phyloP scores from a whole-genome alignment of 192 early-diverging fungal species.

The Dissophora ornata region DNA sequence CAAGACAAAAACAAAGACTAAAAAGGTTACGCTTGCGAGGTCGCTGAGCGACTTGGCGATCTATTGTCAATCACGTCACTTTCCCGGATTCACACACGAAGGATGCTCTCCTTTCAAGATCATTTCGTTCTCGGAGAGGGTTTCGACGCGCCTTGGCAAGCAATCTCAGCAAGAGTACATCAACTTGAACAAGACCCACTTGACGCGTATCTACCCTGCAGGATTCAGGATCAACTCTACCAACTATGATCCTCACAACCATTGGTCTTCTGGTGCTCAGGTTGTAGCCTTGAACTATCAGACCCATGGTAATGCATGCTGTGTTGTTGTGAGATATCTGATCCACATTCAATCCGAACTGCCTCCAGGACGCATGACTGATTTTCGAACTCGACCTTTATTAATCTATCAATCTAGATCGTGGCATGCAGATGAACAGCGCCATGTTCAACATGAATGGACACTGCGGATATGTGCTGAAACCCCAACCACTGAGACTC shows the following conservation, averaged over 20 bases:
- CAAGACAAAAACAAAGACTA: conserved; percentile 43
- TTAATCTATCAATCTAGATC: conserved; percentile 53
- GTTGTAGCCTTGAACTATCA: conserved; percentile 94
- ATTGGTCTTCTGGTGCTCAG: conserved; percentile 86
- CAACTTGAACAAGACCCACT: conserved; percentile 65
- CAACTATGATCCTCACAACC: conserved; percentile 86
- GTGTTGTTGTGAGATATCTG: no score
- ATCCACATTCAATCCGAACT: no score
- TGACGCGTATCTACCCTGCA: conserved; percentile 86
- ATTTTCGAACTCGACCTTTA: background rate
- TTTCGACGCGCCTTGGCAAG: conserved; percentile 64
- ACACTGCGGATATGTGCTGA: conserved; percentile 84
- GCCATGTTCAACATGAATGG: conserved; percentile 86
- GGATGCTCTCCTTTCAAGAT: conserved; percentile 62
- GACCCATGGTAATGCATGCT: conserved; percentile 66
- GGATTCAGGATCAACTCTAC: conserved; percentile 81
- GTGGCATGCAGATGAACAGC: conserved; percentile 83
- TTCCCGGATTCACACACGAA: conserved; percentile 67
- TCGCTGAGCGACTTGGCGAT: conserved; percentile 68
- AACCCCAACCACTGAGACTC: conserved; percentile 66
- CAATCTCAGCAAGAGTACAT: conserved; percentile 64
- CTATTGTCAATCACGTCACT: conserved; percentile 72
- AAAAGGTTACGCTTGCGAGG: conserved; percentile 59
- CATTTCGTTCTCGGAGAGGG: conserved; percentile 79
- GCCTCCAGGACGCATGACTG: background rate